phyloP scores from a whole-genome alignment of 768 basidiomycete species.

The Roridomyces roridus region DNA sequence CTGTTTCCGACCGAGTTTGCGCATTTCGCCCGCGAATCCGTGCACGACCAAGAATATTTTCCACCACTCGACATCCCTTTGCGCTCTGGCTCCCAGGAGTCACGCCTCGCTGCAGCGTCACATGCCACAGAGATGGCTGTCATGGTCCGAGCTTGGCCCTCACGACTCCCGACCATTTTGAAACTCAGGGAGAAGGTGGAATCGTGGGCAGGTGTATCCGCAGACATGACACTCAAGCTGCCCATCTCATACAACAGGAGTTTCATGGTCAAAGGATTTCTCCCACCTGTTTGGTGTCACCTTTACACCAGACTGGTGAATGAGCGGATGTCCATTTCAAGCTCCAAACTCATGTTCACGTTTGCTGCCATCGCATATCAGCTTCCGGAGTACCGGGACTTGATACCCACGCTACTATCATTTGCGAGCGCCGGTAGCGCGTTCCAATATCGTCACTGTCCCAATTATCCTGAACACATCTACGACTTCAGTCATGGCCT shows the following conservation, averaged over 20 bases:
- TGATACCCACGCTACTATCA: conserved; percentile 3
- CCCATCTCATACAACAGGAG: conserved; percentile 4
- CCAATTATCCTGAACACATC: conserved; percentile 1
- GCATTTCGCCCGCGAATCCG: background rate
- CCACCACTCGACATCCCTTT: background rate
- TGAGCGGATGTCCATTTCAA: background rate
- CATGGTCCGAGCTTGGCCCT: conserved; percentile 10
- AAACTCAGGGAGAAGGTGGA: conserved; percentile 19
- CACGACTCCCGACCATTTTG: conserved; percentile 4
- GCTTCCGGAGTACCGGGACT: background rate
- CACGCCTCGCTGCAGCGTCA: conserved; percentile 1
- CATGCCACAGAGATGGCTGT: conserved; percentile 7
- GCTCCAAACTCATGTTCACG: conserved; percentile 8
- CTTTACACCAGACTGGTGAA: conserved; percentile 4
- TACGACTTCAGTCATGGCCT: background rate
- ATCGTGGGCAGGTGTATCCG: background rate
- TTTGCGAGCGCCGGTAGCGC: conserved; percentile 5
- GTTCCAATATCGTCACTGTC: background rate
- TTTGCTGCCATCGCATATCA: conserved; percentile 4
- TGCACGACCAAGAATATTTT: conserved; percentile 1
- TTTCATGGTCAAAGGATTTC: background rate
- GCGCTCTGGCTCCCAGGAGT: background rate
- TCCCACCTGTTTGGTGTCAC: background rate
- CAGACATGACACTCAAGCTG: background rate
- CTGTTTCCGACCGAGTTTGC: background rate